Conservation (phyloP, 2,329 filamentous ascomycete genomes). For the Hypomyces rosellus region DNA sequence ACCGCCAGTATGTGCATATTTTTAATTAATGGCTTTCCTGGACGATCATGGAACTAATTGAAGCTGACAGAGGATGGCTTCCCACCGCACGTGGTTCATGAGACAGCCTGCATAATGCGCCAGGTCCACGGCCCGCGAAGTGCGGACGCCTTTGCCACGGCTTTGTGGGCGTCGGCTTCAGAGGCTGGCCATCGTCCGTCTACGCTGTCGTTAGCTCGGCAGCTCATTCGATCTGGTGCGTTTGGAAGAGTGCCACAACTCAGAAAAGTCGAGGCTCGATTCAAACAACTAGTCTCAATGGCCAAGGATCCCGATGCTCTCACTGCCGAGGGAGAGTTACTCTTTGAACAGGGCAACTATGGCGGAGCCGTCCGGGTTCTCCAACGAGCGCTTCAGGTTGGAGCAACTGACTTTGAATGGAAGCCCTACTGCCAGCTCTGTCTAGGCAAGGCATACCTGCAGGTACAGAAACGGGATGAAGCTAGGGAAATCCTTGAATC, state of each 20-base stretch:
- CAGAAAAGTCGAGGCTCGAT: slow-evolving; percentile 20
- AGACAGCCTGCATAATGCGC: slow-evolving; percentile 24
- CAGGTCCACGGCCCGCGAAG: slow-evolving; percentile 8
- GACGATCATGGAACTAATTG: not conserved
- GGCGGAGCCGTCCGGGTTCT: slow-evolving; percentile 17
- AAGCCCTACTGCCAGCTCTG: slow-evolving; percentile 19
- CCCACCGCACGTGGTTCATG: slow-evolving; percentile 18
- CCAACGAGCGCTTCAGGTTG: slow-evolving; percentile 19
- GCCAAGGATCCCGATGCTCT: slow-evolving; percentile 31
- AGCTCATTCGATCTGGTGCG: slow-evolving; percentile 15
- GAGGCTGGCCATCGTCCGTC: slow-evolving; percentile 24
- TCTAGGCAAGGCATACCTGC: slow-evolving; percentile 20
- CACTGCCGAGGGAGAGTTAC: slow-evolving; percentile 25
- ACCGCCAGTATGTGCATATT: slow-evolving; percentile 17
- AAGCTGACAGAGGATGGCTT: slow-evolving; percentile 15
- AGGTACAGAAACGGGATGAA: slow-evolving; percentile 17
- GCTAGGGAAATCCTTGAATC: slow-evolving; percentile 19
- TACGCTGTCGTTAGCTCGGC: slow-evolving; percentile 23
- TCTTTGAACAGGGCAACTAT: slow-evolving; percentile 20
- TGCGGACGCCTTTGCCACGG: slow-evolving; percentile 15
- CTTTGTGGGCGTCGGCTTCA: slow-evolving; percentile 28
- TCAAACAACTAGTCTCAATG: slow-evolving; percentile 23
- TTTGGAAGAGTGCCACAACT: slow-evolving; percentile 18
- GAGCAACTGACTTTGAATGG: slow-evolving; percentile 21
- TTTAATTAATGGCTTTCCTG: not conserved